Evolutionary conservation across 2,329 filamentous ascomycete species (phyloP).

Genomic region (Aspergillus amoenus): DNA sequence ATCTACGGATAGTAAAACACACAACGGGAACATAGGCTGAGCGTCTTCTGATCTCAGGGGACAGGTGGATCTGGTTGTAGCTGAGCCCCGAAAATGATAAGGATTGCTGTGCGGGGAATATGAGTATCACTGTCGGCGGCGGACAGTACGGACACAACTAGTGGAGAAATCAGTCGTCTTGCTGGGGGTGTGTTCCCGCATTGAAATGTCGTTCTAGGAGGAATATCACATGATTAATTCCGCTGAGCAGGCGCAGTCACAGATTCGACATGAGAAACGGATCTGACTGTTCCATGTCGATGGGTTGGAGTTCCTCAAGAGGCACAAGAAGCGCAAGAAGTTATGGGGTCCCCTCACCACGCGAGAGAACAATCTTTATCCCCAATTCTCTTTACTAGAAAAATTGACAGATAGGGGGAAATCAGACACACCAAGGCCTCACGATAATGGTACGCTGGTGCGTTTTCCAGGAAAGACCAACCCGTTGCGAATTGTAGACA

Average conservation of each 20-base stretch:
- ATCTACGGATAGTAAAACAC: slow-evolving; percentile 34
- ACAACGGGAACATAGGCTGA: slow-evolving; percentile 10
- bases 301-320: not conserved
- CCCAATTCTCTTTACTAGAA: slow-evolving; percentile 8
- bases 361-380: not conserved
- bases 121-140: not conserved
- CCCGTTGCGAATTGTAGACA: not conserved
- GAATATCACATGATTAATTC: not conserved
- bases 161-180: not conserved
- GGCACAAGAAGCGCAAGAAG: not conserved
- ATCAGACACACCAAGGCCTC: slow-evolving; percentile 2
- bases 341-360: not conserved
- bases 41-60: not conserved
- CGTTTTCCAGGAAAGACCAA: not conserved
- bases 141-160: not conserved
- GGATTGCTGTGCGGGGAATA: not conserved
- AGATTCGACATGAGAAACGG: not conserved
- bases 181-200: not conserved
- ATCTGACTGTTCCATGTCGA: not conserved
- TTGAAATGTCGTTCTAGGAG: not conserved
- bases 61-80: not conserved
- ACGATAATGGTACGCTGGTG: not conserved
- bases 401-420: slow-evolving; percentile 5
- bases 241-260: not conserved
- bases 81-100: not conserved